Conservation (phyloP, 176 grass and related monocot species). For the Aegilops speltoides region DNA sequence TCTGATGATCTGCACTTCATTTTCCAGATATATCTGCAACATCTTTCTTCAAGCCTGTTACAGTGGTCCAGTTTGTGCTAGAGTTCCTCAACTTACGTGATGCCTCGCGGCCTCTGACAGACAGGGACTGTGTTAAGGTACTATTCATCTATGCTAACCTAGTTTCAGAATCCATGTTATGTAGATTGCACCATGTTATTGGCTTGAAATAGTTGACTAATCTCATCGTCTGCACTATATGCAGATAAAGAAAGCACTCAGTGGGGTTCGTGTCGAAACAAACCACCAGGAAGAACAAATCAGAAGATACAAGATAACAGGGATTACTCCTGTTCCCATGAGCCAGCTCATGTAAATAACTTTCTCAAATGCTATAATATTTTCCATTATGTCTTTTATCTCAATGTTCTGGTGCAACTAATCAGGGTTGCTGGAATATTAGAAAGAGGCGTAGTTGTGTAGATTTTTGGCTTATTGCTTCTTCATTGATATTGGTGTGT, state of each 20-base stretch:
- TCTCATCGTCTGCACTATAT: background rate
- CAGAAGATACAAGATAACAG: conserved; percentile 79
- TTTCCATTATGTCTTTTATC: background rate
- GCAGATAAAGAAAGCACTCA: conserved; percentile 76
- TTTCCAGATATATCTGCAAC: conserved; percentile 84
- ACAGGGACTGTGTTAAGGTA: conserved; percentile 67
- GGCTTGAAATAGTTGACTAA: background rate
- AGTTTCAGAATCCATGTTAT: background rate
- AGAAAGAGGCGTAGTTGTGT: background rate
- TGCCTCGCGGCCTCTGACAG: conserved; percentile 38
- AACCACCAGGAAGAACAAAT: conserved; percentile 54
- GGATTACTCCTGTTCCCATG: conserved; percentile 52
- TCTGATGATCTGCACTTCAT: background rate
- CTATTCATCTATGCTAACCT: background rate
- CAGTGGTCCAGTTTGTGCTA: conserved; percentile 55
- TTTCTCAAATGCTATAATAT: background rate
- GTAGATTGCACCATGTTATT: background rate
- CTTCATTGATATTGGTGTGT: background rate
- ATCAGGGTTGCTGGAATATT: background rate
- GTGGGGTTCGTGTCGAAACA: conserved; percentile 67
- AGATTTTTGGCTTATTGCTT: background rate
- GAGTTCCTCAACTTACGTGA: conserved; percentile 50
- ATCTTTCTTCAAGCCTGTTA: conserved; percentile 72
- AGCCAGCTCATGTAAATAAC: conserved; percentile 57
- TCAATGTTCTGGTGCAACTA: background rate